Base-by-base conservation (phyloP, 805 yeast species). In the Pichia thaimueangensis region DNA sequence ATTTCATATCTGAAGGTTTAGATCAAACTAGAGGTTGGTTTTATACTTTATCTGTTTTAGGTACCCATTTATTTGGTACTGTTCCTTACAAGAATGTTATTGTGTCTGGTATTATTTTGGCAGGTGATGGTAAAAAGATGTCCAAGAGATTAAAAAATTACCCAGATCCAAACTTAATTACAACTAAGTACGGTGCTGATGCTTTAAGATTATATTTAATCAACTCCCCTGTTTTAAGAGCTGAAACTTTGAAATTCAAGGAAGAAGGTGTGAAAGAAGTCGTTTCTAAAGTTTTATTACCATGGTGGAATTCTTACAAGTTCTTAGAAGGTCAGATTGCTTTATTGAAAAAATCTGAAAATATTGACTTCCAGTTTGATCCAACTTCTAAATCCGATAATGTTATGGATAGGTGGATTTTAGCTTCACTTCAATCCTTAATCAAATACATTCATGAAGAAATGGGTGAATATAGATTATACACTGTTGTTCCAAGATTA, bases 21-120 rank as follows among this genome's bases (percentile, higher is more conserved):
- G 99, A 93, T 69, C 99, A 93, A 73, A 93, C 99, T 46, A 86
- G 99, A 78, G 99, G 99, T 63, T 93, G 99, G 99, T 93, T 93
- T 70, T 93, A 93, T 68, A 93, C 98, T 41, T 74, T 93, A 64
- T 82, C 95, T 35, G 96, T 93, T 20, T 74, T 93, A 58, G 98
- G 97, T 64, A 86, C 96, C 45, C 97, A 91, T 57, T 70, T 93
- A 56, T 93, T 93, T 70, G 82, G 84, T 58, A 76, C 81, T 45
- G 94, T 95, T 50, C 97, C 99, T 38, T 93, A 84, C 74, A 71
- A 91, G 67, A 93, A 93, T 64, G 96, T 89, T 51, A 86, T 93
- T 63, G 98, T 93, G 40, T 73, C 88, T 33, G 99, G 99, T 73
- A 86, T 93, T 60, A 96, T 93, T 35, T 75, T 93, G 54, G 99